Conservation (phyloP, 2,329 filamentous ascomycete genomes). For the Botrytis porri region DNA sequence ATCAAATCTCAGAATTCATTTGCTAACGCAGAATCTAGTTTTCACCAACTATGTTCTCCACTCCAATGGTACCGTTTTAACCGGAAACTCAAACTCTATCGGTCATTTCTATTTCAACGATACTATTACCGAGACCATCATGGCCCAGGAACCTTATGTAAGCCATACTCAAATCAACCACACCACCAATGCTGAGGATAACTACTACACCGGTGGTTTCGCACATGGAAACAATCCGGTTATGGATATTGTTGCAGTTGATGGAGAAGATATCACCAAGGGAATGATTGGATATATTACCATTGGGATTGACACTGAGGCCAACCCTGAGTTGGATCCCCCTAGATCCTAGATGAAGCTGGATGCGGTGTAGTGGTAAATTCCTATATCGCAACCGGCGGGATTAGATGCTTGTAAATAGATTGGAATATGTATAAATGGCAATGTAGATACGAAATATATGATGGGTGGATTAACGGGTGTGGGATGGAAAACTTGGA, state of each 20-base stretch:
- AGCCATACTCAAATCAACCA: conserved; percentile 46
- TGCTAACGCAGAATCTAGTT: conserved; percentile 21
- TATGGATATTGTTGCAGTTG: conserved; percentile 37
- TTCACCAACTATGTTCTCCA: conserved; percentile 41
- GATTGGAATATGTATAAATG: neutral
- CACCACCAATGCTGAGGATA: conserved; percentile 34
- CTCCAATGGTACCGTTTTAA: conserved; percentile 48
- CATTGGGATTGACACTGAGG: conserved; percentile 33
- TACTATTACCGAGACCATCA: conserved; percentile 50
- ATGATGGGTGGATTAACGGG: neutral
- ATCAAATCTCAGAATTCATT: neutral
- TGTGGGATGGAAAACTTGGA: neutral
- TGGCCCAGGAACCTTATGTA: conserved; percentile 46
- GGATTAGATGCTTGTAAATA: neutral
- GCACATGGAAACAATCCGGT: conserved; percentile 36
- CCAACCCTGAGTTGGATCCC: neutral
- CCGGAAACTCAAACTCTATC: conserved; percentile 48
- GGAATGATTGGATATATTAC: conserved; percentile 42
- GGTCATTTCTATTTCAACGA: conserved; percentile 66
- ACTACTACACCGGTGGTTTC: conserved; percentile 8
- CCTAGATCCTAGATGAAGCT: neutral
- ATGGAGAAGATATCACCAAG: conserved; percentile 39
- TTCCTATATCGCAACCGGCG: neutral
- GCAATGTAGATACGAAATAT: neutral
- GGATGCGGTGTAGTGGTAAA: neutral